These are phyloP conservation scores for Corynascus novoguineensis DNA, from an alignment of 495 filamentous ascomycete genomes.

Conservation along the genomic window DNA sequence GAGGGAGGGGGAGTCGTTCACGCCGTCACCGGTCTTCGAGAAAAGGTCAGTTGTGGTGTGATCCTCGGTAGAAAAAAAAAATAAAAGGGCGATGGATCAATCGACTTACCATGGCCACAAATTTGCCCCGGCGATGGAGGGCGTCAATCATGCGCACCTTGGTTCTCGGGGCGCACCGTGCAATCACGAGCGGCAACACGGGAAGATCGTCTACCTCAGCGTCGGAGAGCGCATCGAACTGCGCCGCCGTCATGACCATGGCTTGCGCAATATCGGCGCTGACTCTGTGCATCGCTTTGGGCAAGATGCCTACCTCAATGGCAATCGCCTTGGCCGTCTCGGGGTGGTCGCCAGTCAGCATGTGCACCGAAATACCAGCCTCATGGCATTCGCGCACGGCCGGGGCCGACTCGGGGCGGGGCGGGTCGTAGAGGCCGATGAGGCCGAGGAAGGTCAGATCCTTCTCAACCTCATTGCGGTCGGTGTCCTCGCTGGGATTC, in stretches of 20 bases:
- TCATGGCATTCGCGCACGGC: slow-evolving; percentile 61
- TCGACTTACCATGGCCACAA: slow-evolving; percentile 48
- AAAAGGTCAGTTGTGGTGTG: background rate
- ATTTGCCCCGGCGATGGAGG: slow-evolving; percentile 54
- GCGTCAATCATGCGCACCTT: slow-evolving; percentile 66
- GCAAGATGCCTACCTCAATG: slow-evolving; percentile 66
- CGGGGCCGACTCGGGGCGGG: slow-evolving; percentile 59
- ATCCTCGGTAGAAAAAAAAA: no score
- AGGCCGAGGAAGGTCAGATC: slow-evolving; percentile 59
- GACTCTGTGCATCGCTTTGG: slow-evolving; percentile 49
- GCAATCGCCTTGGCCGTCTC: slow-evolving; percentile 73
- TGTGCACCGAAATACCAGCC: slow-evolving; percentile 71
- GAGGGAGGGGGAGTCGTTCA: slow-evolving; percentile 77
- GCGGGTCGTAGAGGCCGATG: slow-evolving; percentile 68
- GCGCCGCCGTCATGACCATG: slow-evolving; percentile 57
- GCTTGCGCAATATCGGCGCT: slow-evolving; percentile 48
- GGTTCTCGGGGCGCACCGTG: slow-evolving; percentile 59
- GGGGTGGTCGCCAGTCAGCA: slow-evolving; percentile 78
- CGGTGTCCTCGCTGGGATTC: slow-evolving; percentile 27
- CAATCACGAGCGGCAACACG: slow-evolving; percentile 58
- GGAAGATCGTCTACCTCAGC: slow-evolving; percentile 52
- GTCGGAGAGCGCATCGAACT: slow-evolving; percentile 57
- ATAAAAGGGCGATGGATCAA: background rate
- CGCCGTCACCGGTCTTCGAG: slow-evolving; percentile 68
- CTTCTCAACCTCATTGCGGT: slow-evolving; percentile 48